Evolutionary conservation across 1,284 basidiomycete genomes (phyloP).

Genomic region (Coniophora puteana): DNA sequence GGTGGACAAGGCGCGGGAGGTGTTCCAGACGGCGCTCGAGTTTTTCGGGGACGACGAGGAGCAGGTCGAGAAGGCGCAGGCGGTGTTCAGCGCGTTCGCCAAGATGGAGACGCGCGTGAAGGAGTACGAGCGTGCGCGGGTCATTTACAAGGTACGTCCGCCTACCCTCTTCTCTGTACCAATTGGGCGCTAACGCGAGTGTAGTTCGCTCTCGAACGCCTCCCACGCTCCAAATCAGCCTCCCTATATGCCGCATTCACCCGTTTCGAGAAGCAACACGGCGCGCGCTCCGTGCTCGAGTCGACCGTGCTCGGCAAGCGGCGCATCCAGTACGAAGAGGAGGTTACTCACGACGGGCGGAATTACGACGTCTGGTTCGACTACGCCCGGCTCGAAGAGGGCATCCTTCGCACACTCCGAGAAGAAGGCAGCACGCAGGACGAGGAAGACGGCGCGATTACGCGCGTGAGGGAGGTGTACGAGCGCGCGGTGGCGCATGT

Average conservation of each 20-base stretch:
- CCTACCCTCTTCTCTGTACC: not conserved
- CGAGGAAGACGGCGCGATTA: constrained; percentile 55
- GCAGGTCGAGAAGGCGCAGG: constrained; percentile 96
- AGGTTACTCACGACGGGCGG: constrained; percentile 80
- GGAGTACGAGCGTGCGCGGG: constrained; percentile 94
- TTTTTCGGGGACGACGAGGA: constrained; percentile 98
- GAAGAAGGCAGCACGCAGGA: constrained; percentile 74
- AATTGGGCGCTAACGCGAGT: constrained; percentile 2
- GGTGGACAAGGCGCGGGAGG: constrained; percentile 89
- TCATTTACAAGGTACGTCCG: constrained; percentile 85
- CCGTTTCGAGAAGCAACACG: constrained; percentile 98
- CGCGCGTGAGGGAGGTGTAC: constrained; percentile 88
- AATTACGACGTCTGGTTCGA: constrained; percentile 99
- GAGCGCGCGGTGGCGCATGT: constrained; percentile 96
- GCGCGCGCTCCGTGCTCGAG: constrained; percentile 85
- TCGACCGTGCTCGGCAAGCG: constrained; percentile 94
- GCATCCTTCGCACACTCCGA: constrained; percentile 70
- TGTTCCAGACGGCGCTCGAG: constrained; percentile 95
- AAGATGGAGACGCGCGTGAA: constrained; percentile 97
- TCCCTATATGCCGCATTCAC: constrained; percentile 88
- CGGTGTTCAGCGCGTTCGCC: constrained; percentile 93
- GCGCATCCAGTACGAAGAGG: constrained; percentile 96
- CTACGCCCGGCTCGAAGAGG: constrained; percentile 91
- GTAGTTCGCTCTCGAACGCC: constrained; percentile 88
- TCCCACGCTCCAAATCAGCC: constrained; percentile 88